These are phyloP conservation scores for Priceomyces haplophilus DNA, from an alignment of 805 yeast species.

Conservation along the genomic window DNA sequence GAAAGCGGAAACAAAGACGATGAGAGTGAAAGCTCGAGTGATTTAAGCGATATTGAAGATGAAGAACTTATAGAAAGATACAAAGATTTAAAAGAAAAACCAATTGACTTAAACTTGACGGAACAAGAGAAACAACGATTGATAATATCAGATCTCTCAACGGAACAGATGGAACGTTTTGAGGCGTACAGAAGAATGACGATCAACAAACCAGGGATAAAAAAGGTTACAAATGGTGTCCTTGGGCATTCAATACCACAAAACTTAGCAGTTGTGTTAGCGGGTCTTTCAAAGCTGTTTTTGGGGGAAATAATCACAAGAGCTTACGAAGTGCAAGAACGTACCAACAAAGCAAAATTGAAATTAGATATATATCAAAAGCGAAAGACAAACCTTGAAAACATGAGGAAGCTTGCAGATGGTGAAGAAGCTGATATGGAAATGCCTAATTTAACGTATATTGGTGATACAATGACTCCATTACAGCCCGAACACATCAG, in stretches of 20 bases:
- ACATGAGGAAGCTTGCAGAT: slow-evolving; percentile 37
- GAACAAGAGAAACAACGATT: slow-evolving; percentile 60
- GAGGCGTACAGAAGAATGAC: slow-evolving; percentile 80
- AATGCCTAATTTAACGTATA: slow-evolving; percentile 17
- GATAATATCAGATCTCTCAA: slow-evolving; percentile 68
- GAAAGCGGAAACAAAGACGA: slow-evolving; percentile 12
- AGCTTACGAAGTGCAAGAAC: slow-evolving; percentile 68
- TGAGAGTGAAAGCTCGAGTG: slow-evolving; percentile 27
- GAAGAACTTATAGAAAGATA: slow-evolving; percentile 29
- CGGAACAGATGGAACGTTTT: slow-evolving; percentile 82
- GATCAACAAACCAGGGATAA: slow-evolving; percentile 62
- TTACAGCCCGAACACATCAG: slow-evolving; percentile 79
- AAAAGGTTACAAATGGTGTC: slow-evolving; percentile 73
- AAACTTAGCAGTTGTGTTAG: slow-evolving; percentile 74
- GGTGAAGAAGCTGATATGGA: slow-evolving; percentile 32
- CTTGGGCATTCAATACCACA: slow-evolving; percentile 78
- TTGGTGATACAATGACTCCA: slow-evolving; percentile 54
- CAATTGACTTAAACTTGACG: slow-evolving; percentile 21
- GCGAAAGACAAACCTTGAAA: slow-evolving; percentile 34
- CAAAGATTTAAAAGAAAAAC: slow-evolving; percentile 29
- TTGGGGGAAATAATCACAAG: slow-evolving; percentile 86
- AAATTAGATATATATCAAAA: slow-evolving; percentile 36
- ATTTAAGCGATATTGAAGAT: slow-evolving; percentile 35
- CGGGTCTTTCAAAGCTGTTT: slow-evolving; percentile 84
- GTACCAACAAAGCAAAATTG: slow-evolving; percentile 45